Base-by-base conservation (phyloP, 257 asterid species). In the Handroanthus guayacan region DNA sequence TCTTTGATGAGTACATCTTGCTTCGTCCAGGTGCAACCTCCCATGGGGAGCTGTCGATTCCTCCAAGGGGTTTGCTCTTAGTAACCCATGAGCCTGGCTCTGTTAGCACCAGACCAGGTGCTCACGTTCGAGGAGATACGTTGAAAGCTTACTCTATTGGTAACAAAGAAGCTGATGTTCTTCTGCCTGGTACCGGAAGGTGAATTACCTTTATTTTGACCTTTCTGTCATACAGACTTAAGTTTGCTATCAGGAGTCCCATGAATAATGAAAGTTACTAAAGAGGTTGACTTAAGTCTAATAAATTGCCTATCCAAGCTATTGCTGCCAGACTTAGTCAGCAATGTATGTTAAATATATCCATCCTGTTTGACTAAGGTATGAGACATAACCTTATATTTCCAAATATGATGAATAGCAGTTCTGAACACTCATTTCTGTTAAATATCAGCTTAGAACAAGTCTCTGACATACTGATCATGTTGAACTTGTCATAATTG, bases 111-210 rank as follows among this genome's bases (percentile, higher is more conserved):
- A 50, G 62, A 41, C 89, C 89, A 1, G 89, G 87, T 34, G 76
- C 89, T 57, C 89, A 85, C 62, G 51, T 85, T 16, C 77, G 89
- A 31, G 89, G 89, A 62, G 55, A 31, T 71, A 56, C 89, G 1
- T 66, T 85, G 78, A 85, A 82, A 80, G 89, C 87, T 18, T 71
- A 74, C 85, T 79, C 89, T 50, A 80, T 85, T 13, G 87, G 89
- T 51, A 44, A 80, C 74, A 80, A 74, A 71, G 87, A 82, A 72
- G 89, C 54, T 5, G 89, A 85, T 71, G 76, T 85, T 68, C 83
- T 82, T 62, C 80, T 85, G 9, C 89, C 89, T 58, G 87, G 87
- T 16, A 82, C 89, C 37, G 89, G 83, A 81, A 85, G 89, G 88
- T 84, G 37, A 78, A 34, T 57, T 70, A 3, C 66, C 5, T 62